These are phyloP conservation scores for Favolaschia claudopus DNA, from an alignment of 768 basidiomycete genomes.

Conservation along the genomic window DNA sequence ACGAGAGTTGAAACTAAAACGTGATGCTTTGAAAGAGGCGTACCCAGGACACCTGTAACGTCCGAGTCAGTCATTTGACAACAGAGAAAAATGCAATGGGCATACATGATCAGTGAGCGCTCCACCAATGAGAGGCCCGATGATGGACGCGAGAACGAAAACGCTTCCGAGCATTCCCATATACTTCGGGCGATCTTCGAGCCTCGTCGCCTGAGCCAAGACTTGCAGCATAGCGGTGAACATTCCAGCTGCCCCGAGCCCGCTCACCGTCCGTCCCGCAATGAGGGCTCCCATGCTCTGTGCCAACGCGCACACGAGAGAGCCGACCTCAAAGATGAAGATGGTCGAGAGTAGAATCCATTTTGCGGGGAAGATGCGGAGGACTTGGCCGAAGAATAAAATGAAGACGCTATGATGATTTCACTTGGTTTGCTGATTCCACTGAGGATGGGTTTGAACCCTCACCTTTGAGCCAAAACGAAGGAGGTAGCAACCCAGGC, in stretches of 20 bases:
- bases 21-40: neutral
- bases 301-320: slow-evolving; percentile 41
- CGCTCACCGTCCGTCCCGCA: slow-evolving; percentile 14
- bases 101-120: slow-evolving; percentile 33
- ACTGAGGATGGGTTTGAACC: no score
- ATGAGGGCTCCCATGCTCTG: slow-evolving; percentile 10
- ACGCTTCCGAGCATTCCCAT: slow-evolving; percentile 37
- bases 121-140: slow-evolving; percentile 37
- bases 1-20: no score
- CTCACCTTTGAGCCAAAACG: neutral
- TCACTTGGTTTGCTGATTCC: neutral
- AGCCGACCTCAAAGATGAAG: slow-evolving; percentile 13
- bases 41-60: neutral
- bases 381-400: slow-evolving; percentile 15
- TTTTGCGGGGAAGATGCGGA: slow-evolving; percentile 19
- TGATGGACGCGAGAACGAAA: slow-evolving; percentile 16
- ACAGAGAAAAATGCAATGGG: neutral
- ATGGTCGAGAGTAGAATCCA: slow-evolving; percentile 8
- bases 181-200: slow-evolving; percentile 38
- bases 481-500: slow-evolving; percentile 10
- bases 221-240: slow-evolving; percentile 37
- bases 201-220: slow-evolving; percentile 41
- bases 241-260: slow-evolving; percentile 24
- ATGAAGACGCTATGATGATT: slow-evolving; percentile 1
- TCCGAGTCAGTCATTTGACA: neutral